Percentiles rank a stretch among this genome's conserved stretches.
Evolutionary conservation across 495 filamentous ascomycete genomes (phyloP).

Genomic region (Aspergillus conjunctus): DNA sequence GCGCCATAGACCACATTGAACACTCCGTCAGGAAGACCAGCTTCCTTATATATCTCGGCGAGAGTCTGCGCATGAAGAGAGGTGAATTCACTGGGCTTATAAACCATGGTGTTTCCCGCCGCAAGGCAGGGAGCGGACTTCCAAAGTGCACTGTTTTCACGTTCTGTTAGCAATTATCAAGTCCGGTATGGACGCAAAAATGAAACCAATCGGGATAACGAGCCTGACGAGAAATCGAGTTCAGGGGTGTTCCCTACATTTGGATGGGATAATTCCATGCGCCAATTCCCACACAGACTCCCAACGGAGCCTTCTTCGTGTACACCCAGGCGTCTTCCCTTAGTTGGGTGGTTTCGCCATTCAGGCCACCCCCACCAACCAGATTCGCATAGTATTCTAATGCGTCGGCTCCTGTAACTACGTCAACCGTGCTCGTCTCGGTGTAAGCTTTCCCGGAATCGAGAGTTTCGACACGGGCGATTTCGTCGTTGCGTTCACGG

Average conservation of each 20-base stretch:
- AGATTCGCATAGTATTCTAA: constrained; percentile 77
- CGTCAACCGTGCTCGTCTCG: constrained; percentile 75
- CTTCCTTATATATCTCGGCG: constrained; percentile 69
- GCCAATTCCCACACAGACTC: constrained; percentile 77
- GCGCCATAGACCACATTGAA: constrained; percentile 81
- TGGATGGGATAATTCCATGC: constrained; percentile 89
- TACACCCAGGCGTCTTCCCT: constrained; percentile 74
- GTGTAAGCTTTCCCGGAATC: constrained; percentile 77
- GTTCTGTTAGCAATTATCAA: neutral
- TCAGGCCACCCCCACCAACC: constrained; percentile 67
- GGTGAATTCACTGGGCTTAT: constrained; percentile 82
- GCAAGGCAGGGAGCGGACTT: constrained; percentile 81
- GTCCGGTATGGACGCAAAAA: neutral
- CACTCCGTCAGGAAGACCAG: constrained; percentile 74
- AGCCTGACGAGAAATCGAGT: neutral
- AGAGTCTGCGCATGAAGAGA: constrained; percentile 70
- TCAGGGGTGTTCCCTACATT: constrained; percentile 48
- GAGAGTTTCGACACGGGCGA: constrained; percentile 67
- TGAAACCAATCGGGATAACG: neutral
- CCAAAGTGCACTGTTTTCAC: constrained; percentile 65
- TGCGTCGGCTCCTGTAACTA: constrained; percentile 73
- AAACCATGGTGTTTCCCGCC: constrained; percentile 85
- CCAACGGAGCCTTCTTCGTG: constrained; percentile 71
- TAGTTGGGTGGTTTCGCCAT: constrained; percentile 67
- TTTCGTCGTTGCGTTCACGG: constrained; percentile 68